Evolutionary conservation across 306 rosid species (phyloP), one percentile per base, ranked within the genome.

Genomic region (Spatholobus suberectus): DNA sequence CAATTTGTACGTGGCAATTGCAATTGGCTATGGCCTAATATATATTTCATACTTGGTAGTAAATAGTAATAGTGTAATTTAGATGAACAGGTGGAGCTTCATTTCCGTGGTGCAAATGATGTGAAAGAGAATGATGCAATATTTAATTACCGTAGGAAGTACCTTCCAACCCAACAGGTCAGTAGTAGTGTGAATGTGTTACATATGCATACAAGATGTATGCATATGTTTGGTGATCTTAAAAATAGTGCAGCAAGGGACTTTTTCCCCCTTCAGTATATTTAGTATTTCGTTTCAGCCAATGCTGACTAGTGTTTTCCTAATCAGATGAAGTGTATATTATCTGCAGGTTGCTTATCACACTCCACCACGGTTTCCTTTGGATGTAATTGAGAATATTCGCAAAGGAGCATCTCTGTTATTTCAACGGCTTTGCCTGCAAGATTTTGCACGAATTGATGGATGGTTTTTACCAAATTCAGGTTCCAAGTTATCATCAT

Each of bases 91-190:
- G 97, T 95, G 69, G 91, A 95, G 87, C 97, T 95, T 82, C 96
- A 81, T 75, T 89, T 90, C 72, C 89, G 62, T 62, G 93, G 88
- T 32, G 77, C 76, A 79, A 89, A 76, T 81, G 98, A 93, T 77
- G 82, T 85, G 72, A 88, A 78, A 85, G 98, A 93, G 87, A 90
- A 89, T 81, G 99, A 95, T 90, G 98, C 99, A 84, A 93, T 95
- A 88, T 95, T 95, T 84, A 95, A 95, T 83, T 95, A 92, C 76
- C 88, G 99, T 41, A 88, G 99, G 85, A 95, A 95, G 87, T 95
- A 95, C 86, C 98, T 95, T 81, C 99, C 99, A 41, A 95, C 98
- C 54, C 98, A 90, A 86, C 99, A 95, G 99, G 99, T 95, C 47
- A 79, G 76, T 54, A 65, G 44, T 76, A 2, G 66, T 26, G 41